A percentile compares a stretch with the other conserved stretches of the same genome.
phyloP scores from a whole-genome alignment of 2,329 filamentous ascomycete species.

The Clarireedia monteithiana region DNA sequence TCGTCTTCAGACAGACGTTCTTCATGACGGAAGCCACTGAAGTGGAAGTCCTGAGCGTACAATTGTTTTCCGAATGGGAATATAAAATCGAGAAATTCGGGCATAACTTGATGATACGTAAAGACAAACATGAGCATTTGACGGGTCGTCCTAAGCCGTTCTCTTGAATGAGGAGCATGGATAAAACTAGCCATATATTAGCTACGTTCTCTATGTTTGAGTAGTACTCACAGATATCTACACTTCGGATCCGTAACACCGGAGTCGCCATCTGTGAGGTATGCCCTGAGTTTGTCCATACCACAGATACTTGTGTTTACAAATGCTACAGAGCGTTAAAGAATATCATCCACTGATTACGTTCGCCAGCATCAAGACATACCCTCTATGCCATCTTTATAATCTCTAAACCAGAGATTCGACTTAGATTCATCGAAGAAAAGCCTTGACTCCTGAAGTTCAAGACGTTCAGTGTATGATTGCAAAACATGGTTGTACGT shows the following conservation, averaged over 20 bases:
- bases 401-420: conserved; percentile 12
- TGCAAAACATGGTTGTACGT: conserved; percentile 5
- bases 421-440: conserved; percentile 7
- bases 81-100: conserved; percentile 32
- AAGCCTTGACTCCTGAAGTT: conserved; percentile 4
- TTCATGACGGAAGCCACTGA: conserved; percentile 31
- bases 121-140: conserved; percentile 18
- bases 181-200: conserved; percentile 16
- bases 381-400: conserved; percentile 12
- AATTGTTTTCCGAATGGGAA: conserved; percentile 31
- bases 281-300: conserved; percentile 6
- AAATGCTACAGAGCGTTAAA: conserved; percentile 8
- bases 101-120: conserved; percentile 31
- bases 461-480: conserved; percentile 8
- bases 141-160: conserved; percentile 10
- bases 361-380: background rate
- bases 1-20: conserved; percentile 13
- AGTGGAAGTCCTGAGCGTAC: conserved; percentile 30
- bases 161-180: conserved; percentile 19
- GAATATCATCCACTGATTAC: background rate
- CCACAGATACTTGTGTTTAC: background rate
- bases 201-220: background rate
- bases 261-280: background rate
- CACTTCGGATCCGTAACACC: conserved; percentile 14
- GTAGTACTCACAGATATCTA: conserved; percentile 19